Evolutionary conservation across 306 rosid species (phyloP).

Genomic region (Purshia tridentata): DNA sequence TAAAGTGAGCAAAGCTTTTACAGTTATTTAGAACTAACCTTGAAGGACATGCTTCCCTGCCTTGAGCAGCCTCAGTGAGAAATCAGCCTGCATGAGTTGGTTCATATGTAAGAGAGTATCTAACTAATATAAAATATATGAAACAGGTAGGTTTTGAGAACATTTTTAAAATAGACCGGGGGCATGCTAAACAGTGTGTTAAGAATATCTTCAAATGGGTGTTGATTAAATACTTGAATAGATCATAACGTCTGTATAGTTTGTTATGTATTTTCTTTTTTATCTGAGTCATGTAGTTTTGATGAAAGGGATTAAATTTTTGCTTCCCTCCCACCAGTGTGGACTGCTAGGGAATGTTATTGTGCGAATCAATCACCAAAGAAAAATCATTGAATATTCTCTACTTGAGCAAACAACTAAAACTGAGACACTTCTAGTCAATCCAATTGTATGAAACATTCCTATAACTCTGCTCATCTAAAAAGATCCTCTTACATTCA

Average conservation of each 20-base stretch:
- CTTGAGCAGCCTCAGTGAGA: constrained; percentile 67
- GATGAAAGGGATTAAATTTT: too few relatives aligned
- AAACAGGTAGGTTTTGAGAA: constrained; percentile 1
- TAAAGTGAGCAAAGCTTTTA: background rate
- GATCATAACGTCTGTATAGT: background rate
- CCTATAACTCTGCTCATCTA: background rate
- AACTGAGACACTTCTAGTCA: background rate
- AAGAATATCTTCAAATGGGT: constrained; percentile 6
- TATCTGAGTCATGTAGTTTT: background rate
- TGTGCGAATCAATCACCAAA: background rate
- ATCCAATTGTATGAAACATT: background rate
- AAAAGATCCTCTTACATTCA: background rate
- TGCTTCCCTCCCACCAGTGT: too few relatives aligned
- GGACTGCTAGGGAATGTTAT: too few relatives aligned
- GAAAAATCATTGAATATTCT: background rate
- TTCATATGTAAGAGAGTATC: constrained; percentile 4
- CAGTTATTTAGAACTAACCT: constrained; percentile 42
- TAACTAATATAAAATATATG: background rate
- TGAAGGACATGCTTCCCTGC: constrained; percentile 96
- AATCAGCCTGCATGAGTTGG: constrained; percentile 59
- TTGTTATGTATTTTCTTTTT: background rate
- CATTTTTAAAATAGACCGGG: background rate
- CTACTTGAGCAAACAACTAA: background rate
- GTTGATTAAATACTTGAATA: background rate
- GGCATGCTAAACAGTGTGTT: background rate